Evolutionary conservation across 2,329 filamentous ascomycete species (phyloP), one percentile per base, ranked within the genome.

Genomic region (Scytalidium lignicola): DNA sequence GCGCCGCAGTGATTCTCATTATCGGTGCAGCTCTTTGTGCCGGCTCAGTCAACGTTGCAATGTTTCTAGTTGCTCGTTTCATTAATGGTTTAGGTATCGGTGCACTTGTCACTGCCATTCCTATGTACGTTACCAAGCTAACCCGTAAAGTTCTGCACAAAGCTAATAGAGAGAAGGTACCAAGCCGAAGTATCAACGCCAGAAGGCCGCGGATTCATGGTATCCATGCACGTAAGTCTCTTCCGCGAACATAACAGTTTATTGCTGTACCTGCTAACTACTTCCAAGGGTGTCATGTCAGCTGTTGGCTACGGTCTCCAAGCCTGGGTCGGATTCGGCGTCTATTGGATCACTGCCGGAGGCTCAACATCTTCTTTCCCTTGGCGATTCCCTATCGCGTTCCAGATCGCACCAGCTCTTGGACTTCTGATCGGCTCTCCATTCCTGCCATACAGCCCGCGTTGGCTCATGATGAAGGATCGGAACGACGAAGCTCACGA

Each of bases 61-160:
- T 79, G 76, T 81, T 79, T 56, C 70, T 80, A 29, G 65, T 75
- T 6, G 70, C 74, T 20, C 70, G 78, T 48, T 73, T 78, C 48
- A 60, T 80, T 13, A 67, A 81, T 8, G 78, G 78, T 2, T 75
- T 79, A 23, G 78, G 78, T 3, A 70, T 78, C 19, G 69, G 72
- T 0, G 77, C 76, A 53, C 72, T 70, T 29, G 79, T 76, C 40
- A 74, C 76, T 21, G 17, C 37, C 18, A 19, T 46, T 4, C 43
- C 43, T 3, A 46, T 46, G 4, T 32, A 32, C n/a, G n/a, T n/a
- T n/a, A n/a, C n/a, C n/a, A n/a, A n/a, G n/a, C n/a, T n/a, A n/a
- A n/a, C n/a, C n/a, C n/a, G n/a, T n/a, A n/a, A n/a, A n/a, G n/a
- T n/a, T n/a, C n/a, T n/a, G n/a, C n/a, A n/a, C n/a, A n/a, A n/a